Evolutionary conservation across 345 rosid species (phyloP), one percentile per base, ranked within the genome.

Genomic region (Conringia planisiliqua): DNA sequence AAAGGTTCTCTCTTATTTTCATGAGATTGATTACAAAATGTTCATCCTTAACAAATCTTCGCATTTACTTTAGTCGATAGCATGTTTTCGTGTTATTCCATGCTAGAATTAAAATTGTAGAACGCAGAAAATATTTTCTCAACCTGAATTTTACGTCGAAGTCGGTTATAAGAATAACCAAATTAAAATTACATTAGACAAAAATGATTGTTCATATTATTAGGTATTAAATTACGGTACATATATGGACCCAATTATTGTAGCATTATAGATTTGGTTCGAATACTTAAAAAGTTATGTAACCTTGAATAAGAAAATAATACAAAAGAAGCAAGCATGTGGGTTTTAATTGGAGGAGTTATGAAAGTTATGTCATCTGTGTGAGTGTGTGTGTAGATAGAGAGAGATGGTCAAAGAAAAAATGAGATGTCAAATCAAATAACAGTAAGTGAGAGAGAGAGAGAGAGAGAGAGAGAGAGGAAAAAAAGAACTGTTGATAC

Each of bases 391-490:
- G 71, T 67, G 12, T 5, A 46, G 65, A 56, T 24, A 62, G 52
- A 62, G 71, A 76, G 80, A 62, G 62, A 65, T 77, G 77, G 80
- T 77, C 80, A 71, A 77, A 77, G 62, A 30, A 58, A 77, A 77
- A 71, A 57, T 64, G 80, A 77, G 72, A 77, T 71, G 80, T 77
- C 80, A 71, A 77, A 77, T 77, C 80, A 71, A 36, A 56, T 26
- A 58, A 58, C 80, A 77, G 80, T 71, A 0, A 55, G 59, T 43
- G 42, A 51, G 39, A 61, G 58, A 52, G 30, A 17, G 40, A 24
- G 30, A 61, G 64, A n/a, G n/a, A n/a, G n/a, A n/a, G n/a, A n/a
- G n/a, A n/a, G n/a, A n/a, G n/a, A 51, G 29, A 35, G 55, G 65
- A 47, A 16, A 20, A 56, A 27, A 67, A 56, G 36, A 55, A 77